These are phyloP conservation scores for Alternaria incomplexa DNA, from an alignment of 2,329 filamentous ascomycete genomes.

Conservation along the genomic window DNA sequence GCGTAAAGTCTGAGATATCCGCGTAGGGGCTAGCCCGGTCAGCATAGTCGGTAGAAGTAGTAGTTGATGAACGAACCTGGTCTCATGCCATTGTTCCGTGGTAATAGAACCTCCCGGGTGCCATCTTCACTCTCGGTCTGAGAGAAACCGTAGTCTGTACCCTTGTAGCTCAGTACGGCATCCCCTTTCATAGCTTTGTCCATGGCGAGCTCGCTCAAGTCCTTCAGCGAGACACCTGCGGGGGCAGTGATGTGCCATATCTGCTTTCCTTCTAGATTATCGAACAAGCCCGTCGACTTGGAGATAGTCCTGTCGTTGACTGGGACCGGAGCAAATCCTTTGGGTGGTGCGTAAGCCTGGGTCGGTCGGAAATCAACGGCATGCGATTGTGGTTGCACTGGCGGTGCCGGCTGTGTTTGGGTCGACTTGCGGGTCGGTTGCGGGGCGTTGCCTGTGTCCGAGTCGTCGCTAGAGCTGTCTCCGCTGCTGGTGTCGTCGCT, in stretches of 20 bases:
- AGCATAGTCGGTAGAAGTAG: conserved; percentile 1
- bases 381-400: conserved; percentile 27
- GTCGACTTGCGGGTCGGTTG: conserved; percentile 24
- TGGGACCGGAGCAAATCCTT: conserved; percentile 57
- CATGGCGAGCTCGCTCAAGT: conserved; percentile 69
- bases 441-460: conserved; percentile 39
- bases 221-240: conserved; percentile 69
- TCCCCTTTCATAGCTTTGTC: conserved; percentile 61
- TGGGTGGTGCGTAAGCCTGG: conserved; percentile 44
- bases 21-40: conserved; percentile 27
- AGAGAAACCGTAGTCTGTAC: conserved; percentile 66
- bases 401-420: conserved; percentile 5
- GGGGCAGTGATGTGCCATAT: conserved; percentile 83
- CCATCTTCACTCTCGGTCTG: conserved; percentile 59
- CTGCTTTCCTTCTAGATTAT: conserved; percentile 71
- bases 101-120: conserved; percentile 67
- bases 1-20: conserved; percentile 66
- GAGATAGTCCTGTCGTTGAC: conserved; percentile 51
- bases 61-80: conserved; percentile 53
- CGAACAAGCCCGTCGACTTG: conserved; percentile 58
- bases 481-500: conserved; percentile 28
- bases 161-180: conserved; percentile 67
- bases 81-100: conserved; percentile 63
- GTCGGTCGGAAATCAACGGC: conserved; percentile 45
- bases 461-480: conserved; percentile 47